Evolutionary conservation across 208 protist species (phyloP).

Genomic region (Trichomonas gallinae): DNA sequence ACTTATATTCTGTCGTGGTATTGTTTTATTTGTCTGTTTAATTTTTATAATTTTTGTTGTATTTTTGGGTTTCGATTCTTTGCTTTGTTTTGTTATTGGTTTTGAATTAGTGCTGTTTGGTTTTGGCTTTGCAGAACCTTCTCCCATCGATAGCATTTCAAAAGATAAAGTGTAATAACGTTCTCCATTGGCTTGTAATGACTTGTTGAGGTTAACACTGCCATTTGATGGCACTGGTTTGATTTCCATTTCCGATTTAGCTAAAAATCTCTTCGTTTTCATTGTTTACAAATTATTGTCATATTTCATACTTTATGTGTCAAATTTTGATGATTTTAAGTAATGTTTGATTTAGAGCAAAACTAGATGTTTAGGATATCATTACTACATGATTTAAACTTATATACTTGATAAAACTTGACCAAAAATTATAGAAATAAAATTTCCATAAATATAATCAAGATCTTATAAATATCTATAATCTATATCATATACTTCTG

Average conservation of each 20-base stretch:
- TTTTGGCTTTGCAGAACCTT: background rate
- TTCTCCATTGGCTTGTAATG: background rate
- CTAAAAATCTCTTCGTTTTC: background rate
- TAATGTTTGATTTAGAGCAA: too few species aligned
- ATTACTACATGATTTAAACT: too few species aligned
- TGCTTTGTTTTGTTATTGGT: background rate
- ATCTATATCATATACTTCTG: too few species aligned
- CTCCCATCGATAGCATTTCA: background rate
- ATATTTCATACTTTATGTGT: too few species aligned
- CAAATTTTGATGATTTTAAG: too few species aligned
- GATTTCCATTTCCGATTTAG: background rate
- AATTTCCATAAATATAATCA: too few species aligned
- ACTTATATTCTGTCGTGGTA: background rate
- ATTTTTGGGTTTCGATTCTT: background rate
- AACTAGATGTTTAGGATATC: too few species aligned
- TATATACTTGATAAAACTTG: too few species aligned
- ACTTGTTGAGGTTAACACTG: background rate
- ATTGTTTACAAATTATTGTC: background rate
- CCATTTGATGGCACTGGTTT: background rate
- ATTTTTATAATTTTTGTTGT: background rate
- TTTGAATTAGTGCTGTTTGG: background rate
- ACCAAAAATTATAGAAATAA: too few species aligned
- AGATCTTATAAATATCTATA: too few species aligned
- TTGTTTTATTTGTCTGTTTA: background rate
- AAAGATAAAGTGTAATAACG: background rate